Percentiles rank a stretch among this genome's conserved stretches.
phyloP scores from a whole-genome alignment of 2,329 filamentous ascomycete species.

The Fusarium beomiforme region DNA sequence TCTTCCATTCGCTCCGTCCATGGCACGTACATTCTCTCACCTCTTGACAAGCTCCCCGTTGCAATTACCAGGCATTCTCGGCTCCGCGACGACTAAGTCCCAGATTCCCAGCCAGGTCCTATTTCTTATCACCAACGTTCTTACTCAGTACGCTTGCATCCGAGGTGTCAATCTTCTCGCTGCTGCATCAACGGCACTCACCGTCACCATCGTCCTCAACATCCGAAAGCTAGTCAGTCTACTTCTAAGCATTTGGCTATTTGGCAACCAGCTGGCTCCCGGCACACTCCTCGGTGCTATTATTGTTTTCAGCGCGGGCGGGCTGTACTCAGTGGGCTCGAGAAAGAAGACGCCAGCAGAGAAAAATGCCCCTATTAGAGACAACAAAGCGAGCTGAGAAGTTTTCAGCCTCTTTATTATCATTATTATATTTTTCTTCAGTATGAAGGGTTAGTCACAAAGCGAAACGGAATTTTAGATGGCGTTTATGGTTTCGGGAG shows the following conservation, averaged over 20 bases:
- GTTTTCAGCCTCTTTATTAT: neutral
- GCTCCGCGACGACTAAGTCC: constrained; percentile 9
- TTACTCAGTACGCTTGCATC: constrained; percentile 95
- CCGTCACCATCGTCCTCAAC: constrained; percentile 96
- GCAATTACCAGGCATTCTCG: constrained; percentile 38
- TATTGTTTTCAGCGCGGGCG: constrained; percentile 91
- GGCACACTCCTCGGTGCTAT: constrained; percentile 84
- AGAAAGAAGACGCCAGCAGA: constrained; percentile 34
- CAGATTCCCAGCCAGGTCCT: constrained; percentile 74
- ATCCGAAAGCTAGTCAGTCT: constrained; percentile 94
- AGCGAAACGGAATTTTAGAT: constrained; percentile 6
- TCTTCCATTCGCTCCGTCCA: constrained; percentile 73
- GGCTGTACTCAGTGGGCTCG: constrained; percentile 84
- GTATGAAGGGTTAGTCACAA: neutral
- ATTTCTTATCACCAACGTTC: constrained; percentile 78
- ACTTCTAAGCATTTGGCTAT: constrained; percentile 90
- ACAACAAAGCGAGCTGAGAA: constrained; percentile 33
- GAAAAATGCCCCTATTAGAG: constrained; percentile 4
- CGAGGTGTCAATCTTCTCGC: constrained; percentile 95
- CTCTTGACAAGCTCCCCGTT: constrained; percentile 73
- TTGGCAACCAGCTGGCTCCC: constrained; percentile 82
- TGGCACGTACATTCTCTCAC: constrained; percentile 70
- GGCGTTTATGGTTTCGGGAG: constrained; percentile 2
- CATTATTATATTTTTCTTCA: no score
- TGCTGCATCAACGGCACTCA: constrained; percentile 87